A percentile compares a stretch with the other conserved stretches of the same genome.
Evolutionary conservation across 345 rosid species (phyloP).

Genomic region (Bruguiera parviflora): DNA sequence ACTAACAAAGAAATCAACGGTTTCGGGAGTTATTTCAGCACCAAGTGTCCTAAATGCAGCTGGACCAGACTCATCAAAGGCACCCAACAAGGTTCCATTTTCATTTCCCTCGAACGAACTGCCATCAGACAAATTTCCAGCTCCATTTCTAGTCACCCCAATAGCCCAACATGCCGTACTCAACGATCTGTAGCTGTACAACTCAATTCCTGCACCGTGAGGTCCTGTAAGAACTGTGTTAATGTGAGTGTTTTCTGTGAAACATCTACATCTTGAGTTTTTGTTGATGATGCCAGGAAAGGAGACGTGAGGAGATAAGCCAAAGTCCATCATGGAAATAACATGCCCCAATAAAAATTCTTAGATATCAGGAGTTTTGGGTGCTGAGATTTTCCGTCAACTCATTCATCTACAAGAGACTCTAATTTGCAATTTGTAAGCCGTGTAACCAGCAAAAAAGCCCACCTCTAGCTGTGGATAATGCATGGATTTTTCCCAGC

Average conservation of each 20-base stretch:
- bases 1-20: conserved; percentile 76
- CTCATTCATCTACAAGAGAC: too few species aligned
- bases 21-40: conserved; percentile 61
- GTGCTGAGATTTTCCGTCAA: too few species aligned
- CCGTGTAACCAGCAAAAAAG: conserved; percentile 15
- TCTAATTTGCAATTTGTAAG: neutral
- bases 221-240: conserved; percentile 17
- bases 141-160: conserved; percentile 33
- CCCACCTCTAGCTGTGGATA: conserved; percentile 39
- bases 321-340: conserved; percentile 57
- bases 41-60: conserved; percentile 44
- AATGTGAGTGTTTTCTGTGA: conserved; percentile 13
- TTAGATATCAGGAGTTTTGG: neutral
- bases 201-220: conserved; percentile 20
- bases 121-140: conserved; percentile 45
- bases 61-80: conserved; percentile 33
- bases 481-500: neutral
- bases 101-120: conserved; percentile 32
- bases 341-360: neutral
- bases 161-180: conserved; percentile 33
- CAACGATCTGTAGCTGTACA: conserved; percentile 32
- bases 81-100: conserved; percentile 41
- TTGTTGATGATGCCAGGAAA: conserved; percentile 30
- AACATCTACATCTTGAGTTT: conserved; percentile 33
- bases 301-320: conserved; percentile 22